Percentiles rank a stretch among this genome's conserved stretches.
Evolutionary conservation across 805 yeast species (phyloP).

Genomic region (Candida caryicola): DNA sequence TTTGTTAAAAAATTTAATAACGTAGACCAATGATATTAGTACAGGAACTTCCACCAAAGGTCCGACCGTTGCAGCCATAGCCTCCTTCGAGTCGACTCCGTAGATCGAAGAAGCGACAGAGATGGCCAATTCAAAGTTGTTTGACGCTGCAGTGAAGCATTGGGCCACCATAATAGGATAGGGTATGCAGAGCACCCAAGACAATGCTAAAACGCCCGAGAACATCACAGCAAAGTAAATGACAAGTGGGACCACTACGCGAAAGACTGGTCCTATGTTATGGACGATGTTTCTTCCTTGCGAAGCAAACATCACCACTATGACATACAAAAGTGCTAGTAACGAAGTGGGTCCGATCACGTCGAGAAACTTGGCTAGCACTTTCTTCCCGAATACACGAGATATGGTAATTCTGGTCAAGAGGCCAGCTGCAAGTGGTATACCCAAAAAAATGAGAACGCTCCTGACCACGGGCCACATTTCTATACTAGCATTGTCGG

Average conservation of each 20-base stretch:
- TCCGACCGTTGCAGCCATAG: conserved; percentile 60
- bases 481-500: conserved; percentile 13
- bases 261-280: conserved; percentile 47
- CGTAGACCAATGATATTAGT: conserved; percentile 26
- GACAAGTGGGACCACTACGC: conserved; percentile 49
- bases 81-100: conserved; percentile 50
- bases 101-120: conserved; percentile 53
- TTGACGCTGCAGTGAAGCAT: conserved; percentile 55
- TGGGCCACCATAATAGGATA: conserved; percentile 47
- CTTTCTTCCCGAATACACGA: background rate
- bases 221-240: conserved; percentile 48
- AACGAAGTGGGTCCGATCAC: conserved; percentile 48
- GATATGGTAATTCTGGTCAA: conserved; percentile 32
- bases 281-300: conserved; percentile 48
- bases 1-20: background rate
- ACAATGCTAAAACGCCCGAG: conserved; percentile 40
- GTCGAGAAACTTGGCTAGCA: conserved; percentile 1
- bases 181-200: conserved; percentile 40
- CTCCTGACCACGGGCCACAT: conserved; percentile 45
- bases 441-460: conserved; percentile 53
- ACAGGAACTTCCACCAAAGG: conserved; percentile 60
- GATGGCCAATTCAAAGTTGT: conserved; percentile 55
- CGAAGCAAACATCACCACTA: conserved; percentile 49
- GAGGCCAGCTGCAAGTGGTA: conserved; percentile 49
- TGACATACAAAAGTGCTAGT: conserved; percentile 51